Base-by-base conservation (phyloP, 805 yeast genomes). In the Blastobotrys chiropterorum region DNA sequence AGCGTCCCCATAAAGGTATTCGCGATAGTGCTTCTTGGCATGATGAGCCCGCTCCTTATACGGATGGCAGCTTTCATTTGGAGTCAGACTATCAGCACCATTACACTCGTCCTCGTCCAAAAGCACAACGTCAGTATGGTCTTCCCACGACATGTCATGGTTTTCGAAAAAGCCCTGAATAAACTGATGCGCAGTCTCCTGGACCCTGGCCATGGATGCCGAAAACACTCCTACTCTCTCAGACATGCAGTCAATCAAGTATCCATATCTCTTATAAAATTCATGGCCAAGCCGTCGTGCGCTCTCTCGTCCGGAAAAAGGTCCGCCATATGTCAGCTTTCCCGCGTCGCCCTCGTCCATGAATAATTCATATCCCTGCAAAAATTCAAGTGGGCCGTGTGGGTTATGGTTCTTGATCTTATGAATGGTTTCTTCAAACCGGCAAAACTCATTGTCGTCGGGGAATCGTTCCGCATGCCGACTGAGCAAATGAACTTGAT, bases 121-220 rank as follows among this genome's bases (percentile, higher is more conserved):
- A 38, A 56, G 46, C 30, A 58, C 56, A 38, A 60, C 11, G 13
- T 17, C 44, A 15, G 14, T 63, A 62, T 7, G 57, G 59, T 5
- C 54, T 40, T 21, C 53, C 60, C 47, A 59, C 54, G 61, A 57
- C 52, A 55, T 53, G 19, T 59, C 59, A 15, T 20, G 21, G 34
- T 38, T 13, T 21, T 46, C 43, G 19, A 62, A 44, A 52, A 63
- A 62, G 14, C 67, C 67, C 47, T 58, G 55, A 15, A 62, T 67
- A 41, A 63, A 64, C 22, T 56, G 50, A 43, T 64, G 60, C 13
- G 60, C 67, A 13, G 67, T 62, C 40, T 58, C 60, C 2, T 50
- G 53, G 16, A 57, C 50, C 43, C 53, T 47, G 13, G 40, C n/a
- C 26, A 16, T 43, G 17, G 26, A 16, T 16, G 42, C 42, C 2